These are phyloP conservation scores for Chrysanthemum makinoi DNA, from an alignment of 129 eudicot species.

Conservation along the genomic window DNA sequence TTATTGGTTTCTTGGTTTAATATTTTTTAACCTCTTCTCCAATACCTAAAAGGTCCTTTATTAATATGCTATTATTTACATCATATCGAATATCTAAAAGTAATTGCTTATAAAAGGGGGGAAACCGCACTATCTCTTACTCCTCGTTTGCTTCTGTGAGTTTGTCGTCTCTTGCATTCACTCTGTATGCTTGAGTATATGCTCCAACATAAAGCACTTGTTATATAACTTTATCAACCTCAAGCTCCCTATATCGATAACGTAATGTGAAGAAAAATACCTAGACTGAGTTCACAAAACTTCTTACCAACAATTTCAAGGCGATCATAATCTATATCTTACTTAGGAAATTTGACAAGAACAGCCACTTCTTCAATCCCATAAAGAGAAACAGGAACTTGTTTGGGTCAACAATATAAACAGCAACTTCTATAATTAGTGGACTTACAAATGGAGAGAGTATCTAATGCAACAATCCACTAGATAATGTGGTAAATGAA, in stretches of 20 bases:
- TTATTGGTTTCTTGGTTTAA: slow-evolving; percentile 19
- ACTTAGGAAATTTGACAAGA: background rate
- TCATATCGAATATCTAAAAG: slow-evolving; percentile 18
- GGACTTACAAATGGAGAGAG: background rate
- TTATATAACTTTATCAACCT: background rate
- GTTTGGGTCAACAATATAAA: background rate
- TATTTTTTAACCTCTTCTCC: background rate
- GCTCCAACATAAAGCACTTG: slow-evolving; percentile 5
- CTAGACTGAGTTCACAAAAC: background rate
- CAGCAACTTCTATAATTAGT: background rate
- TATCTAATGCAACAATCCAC: slow-evolving; percentile 2
- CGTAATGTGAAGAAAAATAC: background rate
- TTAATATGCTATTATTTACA: slow-evolving; percentile 12
- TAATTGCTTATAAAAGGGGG: background rate
- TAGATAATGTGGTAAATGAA: background rate
- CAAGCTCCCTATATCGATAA: slow-evolving; percentile 3
- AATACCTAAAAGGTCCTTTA: slow-evolving; percentile 5
- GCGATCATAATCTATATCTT: slow-evolving; percentile 1
- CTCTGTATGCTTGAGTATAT: slow-evolving; percentile 15
- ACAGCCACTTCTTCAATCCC: background rate
- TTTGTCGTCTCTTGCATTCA: background rate
- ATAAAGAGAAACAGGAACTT: background rate
- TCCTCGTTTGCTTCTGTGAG: background rate
- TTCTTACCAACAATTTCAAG: background rate
- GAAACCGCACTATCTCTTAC: slow-evolving; percentile 7